Evolutionary conservation across 1,139 yeast species (phyloP).

Genomic region (Barnettozyma hawaiiensis): DNA sequence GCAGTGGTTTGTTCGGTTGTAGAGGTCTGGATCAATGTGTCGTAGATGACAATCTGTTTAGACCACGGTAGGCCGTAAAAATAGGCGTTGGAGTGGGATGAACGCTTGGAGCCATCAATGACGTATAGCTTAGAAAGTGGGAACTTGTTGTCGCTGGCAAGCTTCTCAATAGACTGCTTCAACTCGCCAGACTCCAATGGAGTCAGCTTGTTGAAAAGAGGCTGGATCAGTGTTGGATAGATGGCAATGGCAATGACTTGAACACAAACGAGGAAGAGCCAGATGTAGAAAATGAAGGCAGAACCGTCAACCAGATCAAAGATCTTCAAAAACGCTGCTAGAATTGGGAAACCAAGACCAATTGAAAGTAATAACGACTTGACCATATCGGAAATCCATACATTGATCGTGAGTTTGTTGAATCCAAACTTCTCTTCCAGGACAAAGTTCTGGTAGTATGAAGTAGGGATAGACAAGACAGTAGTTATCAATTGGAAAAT

Average conservation of each 20-base stretch:
- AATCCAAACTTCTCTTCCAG: conserved; percentile 91
- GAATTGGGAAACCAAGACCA: conserved; percentile 64
- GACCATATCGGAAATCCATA: conserved; percentile 68
- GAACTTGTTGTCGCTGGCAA: conserved; percentile 72
- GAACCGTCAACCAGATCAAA: conserved; percentile 69
- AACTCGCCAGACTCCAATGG: conserved; percentile 90
- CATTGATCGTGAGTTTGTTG: conserved; percentile 68
- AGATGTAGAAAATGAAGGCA: conserved; percentile 70
- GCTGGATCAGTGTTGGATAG: conserved; percentile 82
- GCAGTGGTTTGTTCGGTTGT: conserved; percentile 81
- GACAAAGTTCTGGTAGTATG: conserved; percentile 76
- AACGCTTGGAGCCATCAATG: conserved; percentile 92
- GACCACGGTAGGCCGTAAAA: conserved; percentile 96
- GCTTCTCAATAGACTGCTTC: conserved; percentile 70
- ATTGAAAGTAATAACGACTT: conserved; percentile 52
- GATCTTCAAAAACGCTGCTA: conserved; percentile 73
- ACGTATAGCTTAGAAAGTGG: conserved; percentile 83
- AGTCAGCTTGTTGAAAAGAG: conserved; percentile 83
- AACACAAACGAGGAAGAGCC: conserved; percentile 63
- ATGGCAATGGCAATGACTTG: conserved; percentile 69
- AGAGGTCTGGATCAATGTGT: conserved; percentile 80
- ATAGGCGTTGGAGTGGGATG: conserved; percentile 94
- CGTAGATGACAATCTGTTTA: conserved; percentile 88
- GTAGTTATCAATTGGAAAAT: conserved; percentile 44
- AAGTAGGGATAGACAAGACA: conserved; percentile 56